A percentile compares a stretch with the other conserved stretches of the same genome.
These are phyloP conservation scores for Penicillium diatomitis DNA, from an alignment of 495 filamentous ascomycete species.

Conservation along the genomic window DNA sequence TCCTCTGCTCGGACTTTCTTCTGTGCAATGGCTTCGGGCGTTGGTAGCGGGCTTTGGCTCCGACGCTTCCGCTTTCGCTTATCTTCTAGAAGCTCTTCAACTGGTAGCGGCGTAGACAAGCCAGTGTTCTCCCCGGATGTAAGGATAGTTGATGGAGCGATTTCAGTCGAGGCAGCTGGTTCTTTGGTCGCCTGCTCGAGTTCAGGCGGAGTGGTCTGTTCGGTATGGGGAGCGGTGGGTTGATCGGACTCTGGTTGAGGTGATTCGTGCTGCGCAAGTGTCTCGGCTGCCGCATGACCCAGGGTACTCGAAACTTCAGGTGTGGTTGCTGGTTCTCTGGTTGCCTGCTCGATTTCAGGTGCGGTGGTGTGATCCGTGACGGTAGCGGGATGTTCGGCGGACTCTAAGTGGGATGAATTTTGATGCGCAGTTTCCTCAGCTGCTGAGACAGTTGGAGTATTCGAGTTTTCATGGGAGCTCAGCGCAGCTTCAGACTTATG, in stretches of 20 bases:
- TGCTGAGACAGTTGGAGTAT: constrained; percentile 1
- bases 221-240: neutral
- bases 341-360: constrained; percentile 5
- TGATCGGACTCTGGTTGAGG: constrained; percentile 8
- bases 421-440: constrained; percentile 12
- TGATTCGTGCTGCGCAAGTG: constrained; percentile 2
- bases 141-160: constrained; percentile 4
- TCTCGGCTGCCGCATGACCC: constrained; percentile 9
- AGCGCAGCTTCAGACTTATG: too few species aligned
- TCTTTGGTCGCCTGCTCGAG: constrained; percentile 7
- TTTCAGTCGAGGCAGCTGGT: constrained; percentile 9
- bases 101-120: constrained; percentile 26
- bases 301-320: neutral
- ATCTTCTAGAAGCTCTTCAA: constrained; percentile 44
- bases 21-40: constrained; percentile 33
- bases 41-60: constrained; percentile 57
- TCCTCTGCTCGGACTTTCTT: constrained; percentile 36
- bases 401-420: neutral
- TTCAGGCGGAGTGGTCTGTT: constrained; percentile 9
- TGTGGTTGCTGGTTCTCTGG: constrained; percentile 4
- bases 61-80: constrained; percentile 64
- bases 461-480: neutral
- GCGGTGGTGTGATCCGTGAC: constrained; percentile 6
- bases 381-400: constrained; percentile 11
- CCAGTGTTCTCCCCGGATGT: constrained; percentile 21